A percentile compares a stretch with the other conserved stretches of the same genome.
Evolutionary conservation across 2,329 filamentous ascomycete genomes (phyloP).

Genomic region (Ophiognomonia clavigignenti-juglandacearum): DNA sequence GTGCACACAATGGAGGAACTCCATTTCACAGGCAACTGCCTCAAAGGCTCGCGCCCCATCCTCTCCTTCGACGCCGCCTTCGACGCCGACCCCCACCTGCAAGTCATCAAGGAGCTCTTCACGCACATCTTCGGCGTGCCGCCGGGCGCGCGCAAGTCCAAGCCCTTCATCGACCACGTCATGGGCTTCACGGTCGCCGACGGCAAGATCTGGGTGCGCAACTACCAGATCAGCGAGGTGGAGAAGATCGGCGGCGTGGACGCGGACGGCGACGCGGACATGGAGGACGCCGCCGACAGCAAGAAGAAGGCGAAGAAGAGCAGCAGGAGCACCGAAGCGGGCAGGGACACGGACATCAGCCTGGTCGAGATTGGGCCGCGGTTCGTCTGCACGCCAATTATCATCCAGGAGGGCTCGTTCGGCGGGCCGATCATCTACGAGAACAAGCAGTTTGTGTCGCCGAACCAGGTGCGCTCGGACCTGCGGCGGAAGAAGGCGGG

Average conservation of each 20-base stretch:
- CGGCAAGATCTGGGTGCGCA: slow-evolving; percentile 92
- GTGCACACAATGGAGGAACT: slow-evolving; percentile 96
- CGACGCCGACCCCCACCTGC: slow-evolving; percentile 73
- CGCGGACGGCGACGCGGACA: slow-evolving; percentile 35
- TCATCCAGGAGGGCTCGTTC: slow-evolving; percentile 92
- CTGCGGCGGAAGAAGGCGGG: slow-evolving; percentile 70
- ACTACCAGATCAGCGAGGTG: slow-evolving; percentile 87
- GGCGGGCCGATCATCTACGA: slow-evolving; percentile 96
- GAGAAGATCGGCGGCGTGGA: slow-evolving; percentile 51
- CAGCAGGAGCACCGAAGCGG: slow-evolving; percentile 31
- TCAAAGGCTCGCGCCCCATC: slow-evolving; percentile 87
- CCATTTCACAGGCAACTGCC: slow-evolving; percentile 93
- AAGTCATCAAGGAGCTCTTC: slow-evolving; percentile 84
- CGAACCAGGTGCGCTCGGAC: slow-evolving; percentile 88
- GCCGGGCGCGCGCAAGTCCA: slow-evolving; percentile 79
- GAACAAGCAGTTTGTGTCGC: slow-evolving; percentile 95
- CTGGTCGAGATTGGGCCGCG: slow-evolving; percentile 92
- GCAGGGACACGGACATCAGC: slow-evolving; percentile 68
- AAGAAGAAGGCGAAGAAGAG: slow-evolving; percentile 31
- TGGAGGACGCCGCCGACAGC: slow-evolving; percentile 34
- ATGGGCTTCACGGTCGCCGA: slow-evolving; percentile 89
- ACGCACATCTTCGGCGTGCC: slow-evolving; percentile 90
- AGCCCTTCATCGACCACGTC: slow-evolving; percentile 94
- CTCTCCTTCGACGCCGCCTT: slow-evolving; percentile 90
- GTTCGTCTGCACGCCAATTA: slow-evolving; percentile 88